Conservation (phyloP, 371 early-diverging fungal species). For the Mucor circinelloides region DNA sequence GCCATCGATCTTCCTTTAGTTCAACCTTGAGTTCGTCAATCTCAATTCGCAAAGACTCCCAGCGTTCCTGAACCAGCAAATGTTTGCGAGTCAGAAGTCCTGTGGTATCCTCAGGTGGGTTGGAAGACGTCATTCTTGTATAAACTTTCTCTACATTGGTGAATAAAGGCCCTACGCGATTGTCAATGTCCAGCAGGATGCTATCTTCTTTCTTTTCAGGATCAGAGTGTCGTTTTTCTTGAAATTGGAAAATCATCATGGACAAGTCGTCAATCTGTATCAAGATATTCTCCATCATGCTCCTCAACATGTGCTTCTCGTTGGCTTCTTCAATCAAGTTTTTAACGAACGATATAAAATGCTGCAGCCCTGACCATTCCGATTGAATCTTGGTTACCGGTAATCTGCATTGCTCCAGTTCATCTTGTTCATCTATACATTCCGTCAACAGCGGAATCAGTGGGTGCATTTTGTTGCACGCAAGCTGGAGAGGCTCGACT, state of each 20-base stretch:
- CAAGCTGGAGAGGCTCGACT: slow-evolving; percentile 19
- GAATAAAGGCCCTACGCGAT: slow-evolving; percentile 55
- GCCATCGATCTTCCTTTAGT: slow-evolving; percentile 63
- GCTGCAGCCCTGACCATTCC: slow-evolving; percentile 52
- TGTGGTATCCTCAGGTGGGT: slow-evolving; percentile 32
- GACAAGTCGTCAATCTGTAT: slow-evolving; percentile 45
- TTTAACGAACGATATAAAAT: slow-evolving; percentile 41
- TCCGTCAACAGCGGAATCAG: slow-evolving; percentile 24
- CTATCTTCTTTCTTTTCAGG: slow-evolving; percentile 37
- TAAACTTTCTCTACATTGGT: slow-evolving; percentile 56
- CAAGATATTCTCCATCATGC: slow-evolving; percentile 35
- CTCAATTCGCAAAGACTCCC: slow-evolving; percentile 49
- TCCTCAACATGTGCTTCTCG: slow-evolving; percentile 19
- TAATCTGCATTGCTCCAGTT: slow-evolving; percentile 8
- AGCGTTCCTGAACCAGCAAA: slow-evolving; percentile 43
- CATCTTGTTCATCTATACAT: slow-evolving; percentile 3
- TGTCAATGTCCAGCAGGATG: slow-evolving; percentile 55
- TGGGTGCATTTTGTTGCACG: slow-evolving; percentile 16
- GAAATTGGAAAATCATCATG: slow-evolving; percentile 44
- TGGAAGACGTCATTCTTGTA: slow-evolving; percentile 46
- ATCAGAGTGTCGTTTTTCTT: slow-evolving; percentile 33
- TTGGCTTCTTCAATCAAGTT: slow-evolving; percentile 18
- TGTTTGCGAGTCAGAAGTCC: slow-evolving; percentile 43
- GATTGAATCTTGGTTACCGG: slow-evolving; percentile 45
- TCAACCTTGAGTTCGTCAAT: slow-evolving; percentile 59